A percentile compares a stretch with the other conserved stretches of the same genome.
phyloP scores from a whole-genome alignment of 2,329 filamentous ascomycete genomes.

The Pestalotiopsis sp. region DNA sequence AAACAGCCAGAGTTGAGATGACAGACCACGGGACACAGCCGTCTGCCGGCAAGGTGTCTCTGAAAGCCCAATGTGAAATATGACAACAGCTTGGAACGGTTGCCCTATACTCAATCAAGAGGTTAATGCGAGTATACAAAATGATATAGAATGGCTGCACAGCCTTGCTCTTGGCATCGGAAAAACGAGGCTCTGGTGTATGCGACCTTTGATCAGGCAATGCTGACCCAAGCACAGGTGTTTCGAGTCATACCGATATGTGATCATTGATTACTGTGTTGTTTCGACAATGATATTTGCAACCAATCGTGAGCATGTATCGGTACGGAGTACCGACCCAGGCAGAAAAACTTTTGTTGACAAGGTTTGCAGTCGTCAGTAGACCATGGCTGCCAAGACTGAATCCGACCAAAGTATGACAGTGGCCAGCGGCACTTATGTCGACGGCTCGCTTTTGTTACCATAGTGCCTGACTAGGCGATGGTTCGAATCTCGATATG shows the following conservation, averaged over 20 bases:
- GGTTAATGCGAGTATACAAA: neutral
- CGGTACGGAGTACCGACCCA: neutral
- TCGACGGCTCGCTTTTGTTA: neutral
- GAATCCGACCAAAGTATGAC: neutral
- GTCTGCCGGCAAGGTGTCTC: neutral
- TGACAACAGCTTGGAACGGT: neutral
- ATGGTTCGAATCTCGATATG: neutral
- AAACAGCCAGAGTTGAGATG: too few relatives aligned
- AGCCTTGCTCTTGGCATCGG: neutral
- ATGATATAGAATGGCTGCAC: neutral
- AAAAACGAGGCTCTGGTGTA: neutral
- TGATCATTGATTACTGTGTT: neutral
- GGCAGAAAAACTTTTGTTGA: neutral
- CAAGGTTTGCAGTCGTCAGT: neutral
- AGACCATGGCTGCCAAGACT: neutral
- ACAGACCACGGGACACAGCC: too few relatives aligned
- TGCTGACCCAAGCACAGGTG: neutral
- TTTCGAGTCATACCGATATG: neutral
- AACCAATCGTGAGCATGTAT: neutral
- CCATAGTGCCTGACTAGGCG: neutral
- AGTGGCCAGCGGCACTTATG: neutral
- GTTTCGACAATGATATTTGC: neutral
- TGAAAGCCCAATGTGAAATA: slow-evolving; percentile 16
- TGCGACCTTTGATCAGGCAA: neutral
- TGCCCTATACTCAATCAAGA: neutral